phyloP scores from a whole-genome alignment of 2,329 filamentous ascomycete genomes.

The Sclerotiophoma versabilis region DNA sequence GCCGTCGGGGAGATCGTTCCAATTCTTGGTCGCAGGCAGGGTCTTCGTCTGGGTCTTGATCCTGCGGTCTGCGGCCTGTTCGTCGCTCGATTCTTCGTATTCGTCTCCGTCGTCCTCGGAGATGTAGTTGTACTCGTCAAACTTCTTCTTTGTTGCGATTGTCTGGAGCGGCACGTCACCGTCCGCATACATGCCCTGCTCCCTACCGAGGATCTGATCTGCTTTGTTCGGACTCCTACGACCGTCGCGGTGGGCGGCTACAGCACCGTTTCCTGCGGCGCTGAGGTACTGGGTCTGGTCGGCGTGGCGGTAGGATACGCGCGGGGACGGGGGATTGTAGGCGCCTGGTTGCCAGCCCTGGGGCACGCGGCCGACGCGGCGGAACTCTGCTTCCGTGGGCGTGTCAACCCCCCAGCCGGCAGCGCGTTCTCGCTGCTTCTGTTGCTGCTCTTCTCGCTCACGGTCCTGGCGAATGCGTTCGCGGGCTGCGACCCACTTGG shows the following conservation, averaged over 20 bases:
- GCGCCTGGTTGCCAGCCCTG: slow-evolving; percentile 42
- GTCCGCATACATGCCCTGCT: slow-evolving; percentile 46
- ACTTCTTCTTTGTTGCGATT: slow-evolving; percentile 47
- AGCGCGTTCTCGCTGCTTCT: slow-evolving; percentile 68
- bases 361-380: slow-evolving; percentile 34
- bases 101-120: slow-evolving; percentile 51
- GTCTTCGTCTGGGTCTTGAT: slow-evolving; percentile 26
- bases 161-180: slow-evolving; percentile 52
- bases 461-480: slow-evolving; percentile 62
- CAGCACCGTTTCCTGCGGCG: slow-evolving; percentile 41
- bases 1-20: slow-evolving; percentile 59
- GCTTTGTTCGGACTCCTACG: slow-evolving; percentile 51
- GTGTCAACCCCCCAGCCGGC: slow-evolving; percentile 70
- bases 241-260: slow-evolving; percentile 42
- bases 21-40: slow-evolving; percentile 46
- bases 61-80: slow-evolving; percentile 34
- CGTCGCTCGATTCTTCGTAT: slow-evolving; percentile 42
- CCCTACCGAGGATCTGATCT: slow-evolving; percentile 51
- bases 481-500: slow-evolving; percentile 76
- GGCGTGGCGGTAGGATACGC: slow-evolving; percentile 40
- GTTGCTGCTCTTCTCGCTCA: slow-evolving; percentile 54
- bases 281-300: slow-evolving; percentile 48
- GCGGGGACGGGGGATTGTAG: slow-evolving; percentile 34
- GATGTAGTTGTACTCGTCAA: slow-evolving; percentile 46
- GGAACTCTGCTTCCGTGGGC: slow-evolving; percentile 48